Conservation (phyloP, 495 filamentous ascomycete genomes). For the Lophium mytilinum region DNA sequence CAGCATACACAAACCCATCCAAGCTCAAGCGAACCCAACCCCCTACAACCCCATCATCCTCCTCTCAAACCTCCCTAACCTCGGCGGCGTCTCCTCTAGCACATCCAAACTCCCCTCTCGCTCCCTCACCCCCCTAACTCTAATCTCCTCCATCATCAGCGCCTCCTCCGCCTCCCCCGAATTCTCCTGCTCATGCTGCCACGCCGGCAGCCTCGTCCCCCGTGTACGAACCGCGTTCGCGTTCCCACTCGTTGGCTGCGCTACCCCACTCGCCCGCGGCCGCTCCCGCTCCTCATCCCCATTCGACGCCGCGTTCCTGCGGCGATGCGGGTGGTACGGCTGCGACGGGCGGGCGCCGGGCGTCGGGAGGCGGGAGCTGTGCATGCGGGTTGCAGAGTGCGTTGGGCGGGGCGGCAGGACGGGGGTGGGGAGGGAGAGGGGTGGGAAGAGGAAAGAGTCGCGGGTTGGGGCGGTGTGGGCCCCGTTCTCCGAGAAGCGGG, state of each 20-base stretch:
- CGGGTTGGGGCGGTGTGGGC: too few species aligned
- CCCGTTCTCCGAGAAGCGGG: too few species aligned
- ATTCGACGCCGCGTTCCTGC: background rate
- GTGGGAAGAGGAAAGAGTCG: background rate
- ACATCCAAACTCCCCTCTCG: slow-evolving; percentile 6
- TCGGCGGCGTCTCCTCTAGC: slow-evolving; percentile 27
- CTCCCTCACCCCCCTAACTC: slow-evolving; percentile 7
- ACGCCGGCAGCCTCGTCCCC: slow-evolving; percentile 1
- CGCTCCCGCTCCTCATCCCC: background rate
- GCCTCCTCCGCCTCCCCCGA: slow-evolving; percentile 11
- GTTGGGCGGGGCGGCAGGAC: background rate
- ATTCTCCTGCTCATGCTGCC: slow-evolving; percentile 22
- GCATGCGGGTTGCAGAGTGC: background rate
- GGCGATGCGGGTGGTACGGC: background rate
- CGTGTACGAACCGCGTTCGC: background rate
- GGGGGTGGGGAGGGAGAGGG: background rate
- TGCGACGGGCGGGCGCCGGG: background rate
- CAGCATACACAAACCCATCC: too few species aligned
- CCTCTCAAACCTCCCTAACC: slow-evolving; percentile 23
- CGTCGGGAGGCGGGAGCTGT: background rate
- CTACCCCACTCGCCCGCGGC: background rate
- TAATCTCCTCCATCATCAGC: slow-evolving; percentile 17
- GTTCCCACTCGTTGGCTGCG: background rate
- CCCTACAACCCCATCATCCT: slow-evolving; percentile 3
- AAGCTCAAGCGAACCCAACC: background rate